Evolutionary conservation across 768 basidiomycete species (phyloP).

Genomic region (Xerocomellus amylosporus): DNA sequence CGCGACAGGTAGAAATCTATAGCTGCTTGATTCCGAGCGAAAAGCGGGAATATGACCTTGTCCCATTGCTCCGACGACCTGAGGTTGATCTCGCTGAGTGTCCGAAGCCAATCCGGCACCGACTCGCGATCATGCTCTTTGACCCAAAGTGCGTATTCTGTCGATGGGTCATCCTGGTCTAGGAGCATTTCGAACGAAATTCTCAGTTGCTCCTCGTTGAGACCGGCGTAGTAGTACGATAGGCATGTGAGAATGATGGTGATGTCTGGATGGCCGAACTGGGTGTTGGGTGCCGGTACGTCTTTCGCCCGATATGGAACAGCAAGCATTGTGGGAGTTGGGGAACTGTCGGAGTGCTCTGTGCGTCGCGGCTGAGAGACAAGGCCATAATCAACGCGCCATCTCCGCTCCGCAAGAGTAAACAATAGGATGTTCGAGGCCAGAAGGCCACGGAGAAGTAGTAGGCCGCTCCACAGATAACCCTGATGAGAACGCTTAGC

Average conservation of each 20-base stretch:
- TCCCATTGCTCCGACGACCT: conserved; percentile 10
- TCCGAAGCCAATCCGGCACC: background rate
- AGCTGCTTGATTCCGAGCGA: background rate
- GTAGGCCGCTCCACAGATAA: background rate
- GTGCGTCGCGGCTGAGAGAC: too few relatives aligned
- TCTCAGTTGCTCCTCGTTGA: background rate
- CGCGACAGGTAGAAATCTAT: conserved; percentile 22
- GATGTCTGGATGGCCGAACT: conserved; percentile 39
- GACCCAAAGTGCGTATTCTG: conserved; percentile 1
- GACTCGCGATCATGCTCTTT: background rate
- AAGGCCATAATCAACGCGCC: conserved; percentile 35
- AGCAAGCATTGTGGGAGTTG: conserved; percentile 24
- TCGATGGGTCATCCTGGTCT: background rate
- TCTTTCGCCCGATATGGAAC: conserved; percentile 38
- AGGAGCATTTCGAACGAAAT: background rate
- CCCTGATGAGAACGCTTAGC: background rate
- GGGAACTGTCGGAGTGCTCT: background rate
- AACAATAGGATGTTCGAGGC: conserved; percentile 23
- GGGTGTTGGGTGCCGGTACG: conserved; percentile 27
- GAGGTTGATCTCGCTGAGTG: background rate
- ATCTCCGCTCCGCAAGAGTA: conserved; percentile 29
- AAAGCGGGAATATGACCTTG: background rate
- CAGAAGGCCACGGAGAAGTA: conserved; percentile 32
- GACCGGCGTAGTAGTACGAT: conserved; percentile 30
- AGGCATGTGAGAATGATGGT: conserved; percentile 31